These are phyloP conservation scores for Fusarium pseudograminearum DNA, from an alignment of 2,329 filamentous ascomycete genomes.

Conservation along the genomic window DNA sequence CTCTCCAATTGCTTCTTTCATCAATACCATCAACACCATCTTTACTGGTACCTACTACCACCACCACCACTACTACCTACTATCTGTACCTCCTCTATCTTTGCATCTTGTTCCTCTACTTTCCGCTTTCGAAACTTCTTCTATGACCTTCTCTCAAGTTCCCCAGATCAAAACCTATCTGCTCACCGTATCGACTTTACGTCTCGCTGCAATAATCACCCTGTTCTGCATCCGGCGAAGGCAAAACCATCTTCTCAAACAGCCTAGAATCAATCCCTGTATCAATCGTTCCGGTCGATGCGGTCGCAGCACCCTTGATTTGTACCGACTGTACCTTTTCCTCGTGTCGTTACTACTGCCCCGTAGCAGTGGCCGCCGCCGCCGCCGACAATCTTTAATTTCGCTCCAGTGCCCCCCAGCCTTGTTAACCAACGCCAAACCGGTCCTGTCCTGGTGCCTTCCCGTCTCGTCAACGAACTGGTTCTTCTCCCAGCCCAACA, in stretches of 20 bases:
- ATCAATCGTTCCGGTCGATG: slow-evolving; percentile 35
- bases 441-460: slow-evolving; percentile 40
- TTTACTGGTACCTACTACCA: neutral
- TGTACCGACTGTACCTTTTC: slow-evolving; percentile 35
- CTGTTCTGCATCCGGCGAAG: slow-evolving; percentile 37
- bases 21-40: slow-evolving; percentile 4
- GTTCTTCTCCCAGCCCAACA: slow-evolving; percentile 43
- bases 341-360: slow-evolving; percentile 32
- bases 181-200: slow-evolving; percentile 32
- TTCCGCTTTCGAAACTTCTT: slow-evolving; percentile 36
- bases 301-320: slow-evolving; percentile 32
- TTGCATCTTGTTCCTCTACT: neutral
- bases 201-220: slow-evolving; percentile 31
- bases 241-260: slow-evolving; percentile 37
- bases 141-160: slow-evolving; percentile 38
- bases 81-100: neutral
- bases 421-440: slow-evolving; percentile 43
- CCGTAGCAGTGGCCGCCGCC: slow-evolving; percentile 19
- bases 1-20: slow-evolving; percentile 24
- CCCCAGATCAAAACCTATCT: slow-evolving; percentile 23
- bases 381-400: slow-evolving; percentile 47
- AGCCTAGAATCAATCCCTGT: slow-evolving; percentile 36
- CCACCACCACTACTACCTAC: neutral
- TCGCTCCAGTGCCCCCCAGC: slow-evolving; percentile 45
- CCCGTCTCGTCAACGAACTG: slow-evolving; percentile 34